Percentiles rank a stretch among this genome's conserved stretches.
Evolutionary conservation across 306 rosid species (phyloP).

Genomic region (Vigna hirtella): DNA sequence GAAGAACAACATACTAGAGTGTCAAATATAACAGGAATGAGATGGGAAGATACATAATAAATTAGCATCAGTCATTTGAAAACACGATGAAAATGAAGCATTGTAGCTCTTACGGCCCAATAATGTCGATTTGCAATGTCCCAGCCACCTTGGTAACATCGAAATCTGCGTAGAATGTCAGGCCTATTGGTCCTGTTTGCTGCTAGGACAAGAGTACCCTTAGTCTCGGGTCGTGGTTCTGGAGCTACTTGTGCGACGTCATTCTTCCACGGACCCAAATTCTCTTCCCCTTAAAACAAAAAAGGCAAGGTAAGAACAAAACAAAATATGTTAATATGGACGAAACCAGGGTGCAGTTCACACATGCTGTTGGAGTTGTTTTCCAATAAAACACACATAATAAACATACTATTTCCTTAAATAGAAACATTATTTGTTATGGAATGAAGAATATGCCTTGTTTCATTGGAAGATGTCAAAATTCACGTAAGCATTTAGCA

Average conservation of each 20-base stretch:
- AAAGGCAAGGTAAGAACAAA: conserved; percentile 11
- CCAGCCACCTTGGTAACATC: conserved; percentile 78
- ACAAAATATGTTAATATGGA: neutral
- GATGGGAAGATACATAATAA: conserved; percentile 23
- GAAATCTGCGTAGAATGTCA: conserved; percentile 67
- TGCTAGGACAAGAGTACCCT: conserved; percentile 72
- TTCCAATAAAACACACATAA: neutral
- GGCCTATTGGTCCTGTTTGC: conserved; percentile 82
- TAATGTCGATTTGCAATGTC: conserved; percentile 76
- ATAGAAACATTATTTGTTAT: conserved; percentile 2
- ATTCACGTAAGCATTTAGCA: neutral
- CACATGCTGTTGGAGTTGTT: too few species aligned
- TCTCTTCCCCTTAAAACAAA: conserved; percentile 55
- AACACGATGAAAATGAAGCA: conserved; percentile 1
- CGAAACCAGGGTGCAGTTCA: neutral
- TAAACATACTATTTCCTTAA: neutral
- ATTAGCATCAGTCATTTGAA: conserved; percentile 2
- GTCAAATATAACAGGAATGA: neutral
- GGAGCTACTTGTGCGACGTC: conserved; percentile 54
- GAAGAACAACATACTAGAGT: neutral
- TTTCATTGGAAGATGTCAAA: conserved; percentile 18
- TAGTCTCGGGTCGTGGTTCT: conserved; percentile 59
- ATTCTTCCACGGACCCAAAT: conserved; percentile 79
- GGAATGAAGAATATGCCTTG: conserved; percentile 2
- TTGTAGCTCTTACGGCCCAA: conserved; percentile 80